phyloP scores from a whole-genome alignment of 2,329 filamentous ascomycete species.

The Epichloe gansuensis region DNA sequence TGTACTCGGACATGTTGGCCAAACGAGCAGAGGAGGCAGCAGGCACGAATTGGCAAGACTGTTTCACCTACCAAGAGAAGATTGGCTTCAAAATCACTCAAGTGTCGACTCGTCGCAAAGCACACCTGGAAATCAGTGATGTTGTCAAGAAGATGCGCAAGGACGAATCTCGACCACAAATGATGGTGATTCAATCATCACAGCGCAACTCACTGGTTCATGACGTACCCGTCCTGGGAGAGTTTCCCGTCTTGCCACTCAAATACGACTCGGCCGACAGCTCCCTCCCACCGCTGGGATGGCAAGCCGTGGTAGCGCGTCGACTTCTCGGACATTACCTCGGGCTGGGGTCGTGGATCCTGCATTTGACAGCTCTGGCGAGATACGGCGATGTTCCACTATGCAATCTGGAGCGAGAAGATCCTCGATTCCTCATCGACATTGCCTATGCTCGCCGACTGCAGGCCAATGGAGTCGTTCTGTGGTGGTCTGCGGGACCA shows the following conservation, averaged over 20 bases:
- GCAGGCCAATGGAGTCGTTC: slow-evolving; percentile 80
- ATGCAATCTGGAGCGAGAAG: slow-evolving; percentile 89
- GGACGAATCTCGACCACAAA: slow-evolving; percentile 66
- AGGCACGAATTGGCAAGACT: slow-evolving; percentile 63
- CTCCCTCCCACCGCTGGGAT: slow-evolving; percentile 80
- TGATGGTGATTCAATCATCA: slow-evolving; percentile 85
- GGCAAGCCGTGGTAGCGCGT: slow-evolving; percentile 82
- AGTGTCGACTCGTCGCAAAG: slow-evolving; percentile 81
- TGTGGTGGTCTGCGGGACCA: slow-evolving; percentile 90
- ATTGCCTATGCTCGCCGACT: slow-evolving; percentile 84
- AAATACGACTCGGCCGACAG: slow-evolving; percentile 75
- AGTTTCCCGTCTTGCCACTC: slow-evolving; percentile 73
- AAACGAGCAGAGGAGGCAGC: slow-evolving; percentile 53
- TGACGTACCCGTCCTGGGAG: slow-evolving; percentile 71
- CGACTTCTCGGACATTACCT: slow-evolving; percentile 83
- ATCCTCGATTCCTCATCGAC: slow-evolving; percentile 90
- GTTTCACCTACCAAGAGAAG: slow-evolving; percentile 77
- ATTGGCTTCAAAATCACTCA: slow-evolving; percentile 78
- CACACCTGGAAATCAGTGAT: slow-evolving; percentile 77
- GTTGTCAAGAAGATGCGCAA: slow-evolving; percentile 80
- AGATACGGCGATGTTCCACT: slow-evolving; percentile 89
- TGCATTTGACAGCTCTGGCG: slow-evolving; percentile 76
- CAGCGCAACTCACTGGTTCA: slow-evolving; percentile 71
- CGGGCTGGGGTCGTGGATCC: slow-evolving; percentile 82
- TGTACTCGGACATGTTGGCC: slow-evolving; percentile 68